Percentiles rank a stretch among this genome's conserved stretches.
Conservation (phyloP, 2,329 filamentous ascomycete species). For the Talaromyces funiculosus region DNA sequence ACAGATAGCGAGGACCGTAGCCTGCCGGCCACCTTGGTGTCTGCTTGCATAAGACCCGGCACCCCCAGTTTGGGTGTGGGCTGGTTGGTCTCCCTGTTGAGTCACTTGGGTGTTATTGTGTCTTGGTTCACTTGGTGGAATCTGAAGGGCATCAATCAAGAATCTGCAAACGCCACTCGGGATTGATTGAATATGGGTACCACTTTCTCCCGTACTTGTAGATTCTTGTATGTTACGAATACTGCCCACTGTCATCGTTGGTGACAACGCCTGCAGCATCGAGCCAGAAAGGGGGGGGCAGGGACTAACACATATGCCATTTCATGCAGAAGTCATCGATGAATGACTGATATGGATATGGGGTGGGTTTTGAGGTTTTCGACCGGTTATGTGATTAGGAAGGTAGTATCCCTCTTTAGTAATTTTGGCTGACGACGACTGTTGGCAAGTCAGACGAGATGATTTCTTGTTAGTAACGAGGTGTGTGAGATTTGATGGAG, state of each 20-base stretch:
- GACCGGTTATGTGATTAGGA: background rate
- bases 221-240: background rate
- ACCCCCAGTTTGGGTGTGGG: background rate
- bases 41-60: background rate
- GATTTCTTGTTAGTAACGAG: background rate
- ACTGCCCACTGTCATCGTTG: background rate
- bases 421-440: background rate
- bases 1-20: background rate
- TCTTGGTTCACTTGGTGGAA: background rate
- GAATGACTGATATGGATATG: too few species aligned
- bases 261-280: background rate
- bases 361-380: background rate
- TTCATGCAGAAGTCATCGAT: background rate
- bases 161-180: background rate
- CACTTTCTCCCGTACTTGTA: background rate
- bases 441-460: background rate
- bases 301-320: background rate
- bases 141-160: background rate
- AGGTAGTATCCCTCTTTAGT: background rate
- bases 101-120: background rate
- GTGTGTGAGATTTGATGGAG: too few species aligned
- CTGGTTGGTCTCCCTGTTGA: background rate
- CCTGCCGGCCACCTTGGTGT: background rate
- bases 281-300: background rate
- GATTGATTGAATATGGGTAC: background rate